Evolutionary conservation across 106 monocot genomes (phyloP), one percentile per base, ranked within the genome.

Genomic region (Triglochin maritima): DNA sequence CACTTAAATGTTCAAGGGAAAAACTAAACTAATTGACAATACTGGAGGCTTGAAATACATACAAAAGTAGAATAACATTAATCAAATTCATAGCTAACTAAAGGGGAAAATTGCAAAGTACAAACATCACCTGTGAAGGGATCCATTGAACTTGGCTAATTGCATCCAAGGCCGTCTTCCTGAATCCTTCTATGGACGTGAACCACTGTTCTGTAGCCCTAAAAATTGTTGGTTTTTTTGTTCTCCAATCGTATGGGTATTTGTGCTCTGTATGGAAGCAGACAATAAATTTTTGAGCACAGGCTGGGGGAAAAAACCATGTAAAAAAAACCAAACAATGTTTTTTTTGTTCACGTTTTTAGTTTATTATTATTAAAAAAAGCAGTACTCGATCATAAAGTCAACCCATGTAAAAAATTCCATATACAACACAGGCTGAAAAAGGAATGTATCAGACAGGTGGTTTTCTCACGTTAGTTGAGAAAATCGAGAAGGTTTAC

Each of bases 181-280:
- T 83, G 67, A 98, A 98, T 16, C 96, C 91, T 64, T 91, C 91
- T 60, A 98, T 80, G 46, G 96, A 98, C 71, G 91, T 85, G 77
- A 98, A 98, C 96, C 96, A 98, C 56, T 98, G 96, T 42, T 91
- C 90, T 46, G 96, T 98, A 12, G 96, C 96, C 71, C 96, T 91
- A 51, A 98, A 90, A 66, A 98, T 98, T 63, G 96, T 98, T 65
- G 96, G 96, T 57, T 98, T 91, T 77, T 98, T 90, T 49, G 96
- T 91, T 84, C 96, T 84, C 96, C 96, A 98, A 65, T 98, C 96
- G 77, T 98, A 98, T 46, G 96, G 91, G 70, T 98, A 98, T 74
- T 98, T 98, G 74, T 98, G 96, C 57, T 86, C 96, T 98, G 64
- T 8, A 64, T 4, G 9, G 9, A 14, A 48, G 47, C 8, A 64